A percentile compares a stretch with the other conserved stretches of the same genome.
These are phyloP conservation scores for Cladobotryum mycophilum DNA, from an alignment of 2,329 filamentous ascomycete genomes.

Conservation along the genomic window DNA sequence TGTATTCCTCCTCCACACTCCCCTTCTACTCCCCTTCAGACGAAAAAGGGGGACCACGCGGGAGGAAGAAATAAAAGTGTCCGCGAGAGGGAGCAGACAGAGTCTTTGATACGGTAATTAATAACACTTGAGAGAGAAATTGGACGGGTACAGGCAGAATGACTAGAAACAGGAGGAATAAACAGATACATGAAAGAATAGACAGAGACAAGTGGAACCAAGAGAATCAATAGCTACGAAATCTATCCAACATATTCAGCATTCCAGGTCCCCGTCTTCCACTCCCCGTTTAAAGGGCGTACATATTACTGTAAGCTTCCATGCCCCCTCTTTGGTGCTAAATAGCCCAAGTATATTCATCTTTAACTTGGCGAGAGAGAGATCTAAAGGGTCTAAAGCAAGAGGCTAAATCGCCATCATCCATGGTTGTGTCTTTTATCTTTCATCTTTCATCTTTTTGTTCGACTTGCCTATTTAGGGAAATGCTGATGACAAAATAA, in stretches of 20 bases:
- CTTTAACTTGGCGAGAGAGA: no score
- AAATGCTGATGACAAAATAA: no score
- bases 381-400: no score
- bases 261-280: neutral
- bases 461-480: no score
- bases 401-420: no score
- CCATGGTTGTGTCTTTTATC: no score
- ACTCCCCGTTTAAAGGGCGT: neutral
- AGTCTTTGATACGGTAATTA: neutral
- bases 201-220: no score
- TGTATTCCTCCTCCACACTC: no score
- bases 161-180: neutral
- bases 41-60: neutral
- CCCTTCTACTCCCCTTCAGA: no score
- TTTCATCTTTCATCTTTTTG: no score
- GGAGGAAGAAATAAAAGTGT: neutral
- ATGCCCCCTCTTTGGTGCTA: neutral
- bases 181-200: neutral
- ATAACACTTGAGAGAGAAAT: neutral
- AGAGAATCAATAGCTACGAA: neutral
- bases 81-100: neutral
- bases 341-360: neutral
- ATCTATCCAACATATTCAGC: neutral
- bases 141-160: no score
- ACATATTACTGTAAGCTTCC: neutral